These are phyloP conservation scores for Dinochytrium kinnereticum DNA, from an alignment of 371 early-diverging fungal species.

Conservation along the genomic window DNA sequence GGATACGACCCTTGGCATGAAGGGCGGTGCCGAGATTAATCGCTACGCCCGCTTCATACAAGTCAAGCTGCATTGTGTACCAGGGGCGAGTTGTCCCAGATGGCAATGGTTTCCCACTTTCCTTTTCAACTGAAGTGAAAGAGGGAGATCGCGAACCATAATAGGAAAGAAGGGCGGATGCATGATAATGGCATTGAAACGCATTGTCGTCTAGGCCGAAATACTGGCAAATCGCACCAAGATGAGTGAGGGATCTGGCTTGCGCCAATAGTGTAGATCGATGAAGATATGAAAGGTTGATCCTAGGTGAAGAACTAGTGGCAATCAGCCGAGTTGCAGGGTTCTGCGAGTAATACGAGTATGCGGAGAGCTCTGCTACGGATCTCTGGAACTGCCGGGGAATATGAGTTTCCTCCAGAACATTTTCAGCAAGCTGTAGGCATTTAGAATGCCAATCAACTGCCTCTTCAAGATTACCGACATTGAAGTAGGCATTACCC, in stretches of 20 bases:
- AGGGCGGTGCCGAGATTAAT: slow-evolving; percentile 42
- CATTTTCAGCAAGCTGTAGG: slow-evolving; percentile 45
- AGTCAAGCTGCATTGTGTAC: slow-evolving; percentile 13
- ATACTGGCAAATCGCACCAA: slow-evolving; percentile 48
- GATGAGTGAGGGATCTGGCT: slow-evolving; percentile 48
- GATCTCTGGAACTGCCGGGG: slow-evolving; percentile 36
- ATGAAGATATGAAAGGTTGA: slow-evolving; percentile 53
- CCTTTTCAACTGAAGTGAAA: slow-evolving; percentile 3
- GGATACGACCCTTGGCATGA: slow-evolving; percentile 47
- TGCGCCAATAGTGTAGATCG: slow-evolving; percentile 50
- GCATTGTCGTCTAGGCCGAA: slow-evolving; percentile 48
- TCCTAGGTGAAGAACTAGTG: slow-evolving; percentile 1
- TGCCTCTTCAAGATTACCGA: slow-evolving; percentile 47
- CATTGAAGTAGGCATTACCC: slow-evolving; percentile 49
- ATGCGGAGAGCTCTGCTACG: slow-evolving; percentile 11
- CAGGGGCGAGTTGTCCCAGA: background rate
- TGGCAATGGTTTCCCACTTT: background rate
- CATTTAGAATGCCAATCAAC: slow-evolving; percentile 53
- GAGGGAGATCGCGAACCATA: slow-evolving; percentile 26
- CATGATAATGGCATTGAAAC: slow-evolving; percentile 45
- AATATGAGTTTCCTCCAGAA: slow-evolving; percentile 53
- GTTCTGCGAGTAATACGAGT: slow-evolving; percentile 21
- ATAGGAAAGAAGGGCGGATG: slow-evolving; percentile 44
- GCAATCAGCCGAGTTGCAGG: slow-evolving; percentile 6
- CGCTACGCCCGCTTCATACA: slow-evolving; percentile 2